Base-by-base conservation (phyloP, 495 filamentous ascomycete genomes). In the Pyronema domesticum region DNA sequence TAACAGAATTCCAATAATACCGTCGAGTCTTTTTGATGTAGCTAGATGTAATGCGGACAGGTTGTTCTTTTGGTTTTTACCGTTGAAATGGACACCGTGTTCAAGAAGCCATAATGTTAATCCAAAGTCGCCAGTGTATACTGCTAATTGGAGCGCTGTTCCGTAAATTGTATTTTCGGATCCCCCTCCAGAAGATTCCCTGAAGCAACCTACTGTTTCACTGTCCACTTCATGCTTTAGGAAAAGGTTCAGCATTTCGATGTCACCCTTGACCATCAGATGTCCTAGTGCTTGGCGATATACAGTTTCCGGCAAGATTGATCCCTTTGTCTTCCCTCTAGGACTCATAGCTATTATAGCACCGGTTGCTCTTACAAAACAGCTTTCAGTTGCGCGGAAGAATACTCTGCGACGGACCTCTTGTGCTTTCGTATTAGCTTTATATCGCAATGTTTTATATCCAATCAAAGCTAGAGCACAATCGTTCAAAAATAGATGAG, bases 31-130 rank as follows among this genome's bases (percentile, higher is more conserved):
- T 11, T 33, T 19, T 8, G 51, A 52, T 0, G 57, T 57, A 1
- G 58, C 58, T 3, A 60, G 15, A 18, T 60, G 57, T 3, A 60
- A 47, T 6, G 58, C 51, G 0, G 58, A 60, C 57, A n/a, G n/a
- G n/a, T 52, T 53, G n/a, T 57, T 57, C 13, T 37, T 37, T 15
- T 37, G 17, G 36, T 60, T 53, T 17, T 15, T 46, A 17, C 10
- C 43, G 7, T 46, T 17, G 7, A 8, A n/a, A 15, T 46, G 7
- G 15, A 17, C 43, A 7, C 43, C 43, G 10, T 7, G 15, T 17
- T 7, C 10, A 46, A 7, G 43, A 46, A 46, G 15, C 43, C 18
- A 17, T 10, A 46, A 10, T 7, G 43, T 17, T 17, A 17, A 15
- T 7, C 18, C 14, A 46, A n/a, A n/a, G n/a, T 46, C 10, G 7